Conservation (phyloP, 1,139 yeast genomes). For the Eremothecium gossypii region DNA sequence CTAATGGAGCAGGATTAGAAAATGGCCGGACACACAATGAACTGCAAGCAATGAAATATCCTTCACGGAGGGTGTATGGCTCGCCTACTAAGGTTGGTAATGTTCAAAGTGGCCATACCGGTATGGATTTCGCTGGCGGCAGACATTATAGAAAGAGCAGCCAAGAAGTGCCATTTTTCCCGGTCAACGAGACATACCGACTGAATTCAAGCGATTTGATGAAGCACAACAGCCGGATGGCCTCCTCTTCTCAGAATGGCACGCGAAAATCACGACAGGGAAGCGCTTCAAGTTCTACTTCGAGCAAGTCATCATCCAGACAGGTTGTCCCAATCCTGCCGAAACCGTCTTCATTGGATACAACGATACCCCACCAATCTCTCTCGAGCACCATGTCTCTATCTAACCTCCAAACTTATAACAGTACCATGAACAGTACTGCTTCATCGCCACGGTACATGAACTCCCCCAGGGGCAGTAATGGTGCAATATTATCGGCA, state of each 20-base stretch:
- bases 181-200: background rate
- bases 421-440: constrained; percentile 22
- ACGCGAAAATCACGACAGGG: constrained; percentile 21
- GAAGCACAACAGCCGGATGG: constrained; percentile 14
- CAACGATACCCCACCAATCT: constrained; percentile 3
- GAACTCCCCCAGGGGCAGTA: constrained; percentile 9
- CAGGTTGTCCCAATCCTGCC: constrained; percentile 30
- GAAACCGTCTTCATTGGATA: constrained; percentile 21
- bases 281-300: constrained; percentile 26
- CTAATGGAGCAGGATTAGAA: background rate
- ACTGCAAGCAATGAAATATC: background rate
- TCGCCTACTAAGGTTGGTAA: background rate
- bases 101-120: no score
- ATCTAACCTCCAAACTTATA: background rate
- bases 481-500: constrained; percentile 2
- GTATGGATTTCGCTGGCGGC: no score
- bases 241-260: constrained; percentile 5
- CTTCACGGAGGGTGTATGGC: background rate
- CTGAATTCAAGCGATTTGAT: constrained; percentile 14
- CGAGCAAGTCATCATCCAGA: constrained; percentile 26
- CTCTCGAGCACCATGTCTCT: background rate
- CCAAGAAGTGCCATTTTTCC: background rate
- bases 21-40: background rate
- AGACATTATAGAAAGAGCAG: background rate
- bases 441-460: constrained; percentile 25